Evolutionary conservation across 2,329 filamentous ascomycete genomes (phyloP), one percentile per base, ranked within the genome.

Genomic region (Fulvia fulva): DNA sequence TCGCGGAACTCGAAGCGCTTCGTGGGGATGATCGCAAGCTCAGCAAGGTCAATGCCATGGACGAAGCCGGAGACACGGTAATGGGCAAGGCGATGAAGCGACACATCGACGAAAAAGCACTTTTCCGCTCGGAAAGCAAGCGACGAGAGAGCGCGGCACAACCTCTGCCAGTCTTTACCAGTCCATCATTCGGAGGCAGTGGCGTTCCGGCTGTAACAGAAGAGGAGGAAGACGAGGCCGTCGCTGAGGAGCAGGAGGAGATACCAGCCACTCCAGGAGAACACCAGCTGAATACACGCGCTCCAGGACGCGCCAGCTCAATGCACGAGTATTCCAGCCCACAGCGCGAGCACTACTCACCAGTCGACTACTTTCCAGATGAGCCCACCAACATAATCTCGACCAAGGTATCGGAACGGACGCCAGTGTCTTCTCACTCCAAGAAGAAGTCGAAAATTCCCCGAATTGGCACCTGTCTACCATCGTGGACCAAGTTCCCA

Each of bases 401-500:
- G 28, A 49, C 49, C 21, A 54, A 60, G 43, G 44, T 45, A n/a
- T 19, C 56, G 43, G 43, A 53, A 16, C 43, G 30, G 7, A 26
- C 12, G 14, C 45, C 12, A 22, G 28, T 43, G 12, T 28, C 44
- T 12, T 25, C 34, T 28, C 21, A 34, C 1, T 28, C 43, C 9
- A 26, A 55, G 37, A 19, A 1, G 1, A n/a, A 14, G n/a, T n/a
- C 14, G 14, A 19, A n/a, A 19, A 34, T 28, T 28, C 23, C 58
- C 9, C 51, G 57, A 16, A 69, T 71, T 43, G 66, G 63, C n/a
- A 69, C 67, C 4, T 60, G 62, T 2, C 63, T 69, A 6, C 53
- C 57, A n/a, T 68, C 76, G 1, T 81, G 78, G 78, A 72, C 75
- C 25, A 71, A 74, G 2, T 81, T 76, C 44, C 76, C 78, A 1